These are phyloP conservation scores for Beauveria rudraprayagi DNA, from an alignment of 2,329 filamentous ascomycete species.

Conservation along the genomic window DNA sequence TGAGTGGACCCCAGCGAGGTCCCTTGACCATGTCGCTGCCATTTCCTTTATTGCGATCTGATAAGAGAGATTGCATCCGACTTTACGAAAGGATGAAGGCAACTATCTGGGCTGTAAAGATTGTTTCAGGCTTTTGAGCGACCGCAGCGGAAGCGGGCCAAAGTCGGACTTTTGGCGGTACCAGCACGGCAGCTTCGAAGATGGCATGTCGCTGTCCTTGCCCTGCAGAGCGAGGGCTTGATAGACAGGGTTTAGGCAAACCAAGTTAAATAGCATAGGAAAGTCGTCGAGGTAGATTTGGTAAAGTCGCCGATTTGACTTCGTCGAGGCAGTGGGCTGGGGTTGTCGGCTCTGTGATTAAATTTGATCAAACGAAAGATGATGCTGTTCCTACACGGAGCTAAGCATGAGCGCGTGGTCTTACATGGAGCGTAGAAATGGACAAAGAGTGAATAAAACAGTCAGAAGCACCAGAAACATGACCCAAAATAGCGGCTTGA, in stretches of 20 bases:
- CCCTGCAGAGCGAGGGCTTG: constrained; percentile 20
- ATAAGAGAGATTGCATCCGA: too few species aligned
- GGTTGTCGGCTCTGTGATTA: constrained; percentile 24
- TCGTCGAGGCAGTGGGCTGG: constrained; percentile 19
- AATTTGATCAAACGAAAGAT: constrained; percentile 46
- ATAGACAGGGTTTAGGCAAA: constrained; percentile 29
- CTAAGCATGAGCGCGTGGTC: too few species aligned
- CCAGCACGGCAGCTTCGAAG: constrained; percentile 1
- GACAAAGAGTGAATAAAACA: constrained; percentile 20
- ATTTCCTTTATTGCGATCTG: too few species aligned
- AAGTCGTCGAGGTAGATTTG: constrained; percentile 36
- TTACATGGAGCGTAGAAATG: not conserved
- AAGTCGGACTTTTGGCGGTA: not conserved
- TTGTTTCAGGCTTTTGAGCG: not conserved
- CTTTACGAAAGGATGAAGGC: too few species aligned
- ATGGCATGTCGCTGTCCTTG: constrained; percentile 10
- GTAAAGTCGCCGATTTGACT: too few species aligned
- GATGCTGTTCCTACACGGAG: constrained; percentile 31
- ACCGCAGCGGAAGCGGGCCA: not conserved
- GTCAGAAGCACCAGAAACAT: constrained; percentile 26
- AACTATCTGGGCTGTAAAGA: not conserved
- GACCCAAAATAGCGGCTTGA: not conserved
- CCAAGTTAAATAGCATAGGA: constrained; percentile 33
- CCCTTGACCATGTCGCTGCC: not conserved
- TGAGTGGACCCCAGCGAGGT: too few species aligned